Base-by-base conservation (phyloP, 805 yeast genomes). In the Candida tibetensis region DNA sequence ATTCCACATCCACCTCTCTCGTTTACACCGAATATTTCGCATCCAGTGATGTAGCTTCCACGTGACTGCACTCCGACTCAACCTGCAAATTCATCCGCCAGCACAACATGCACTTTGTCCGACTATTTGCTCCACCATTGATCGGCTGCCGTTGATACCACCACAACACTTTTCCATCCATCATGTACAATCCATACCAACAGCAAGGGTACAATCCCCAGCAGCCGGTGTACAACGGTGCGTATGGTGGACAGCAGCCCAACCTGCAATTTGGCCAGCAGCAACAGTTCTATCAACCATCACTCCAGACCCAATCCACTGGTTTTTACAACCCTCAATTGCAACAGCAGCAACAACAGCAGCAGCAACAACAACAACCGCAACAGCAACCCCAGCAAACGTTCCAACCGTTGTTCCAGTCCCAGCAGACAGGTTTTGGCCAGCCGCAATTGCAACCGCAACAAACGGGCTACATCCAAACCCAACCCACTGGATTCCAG, bases 401-500 rank as follows among this genome's bases (percentile, higher is more conserved):
- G 40, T 21, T 21, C 25, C 25, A 21, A 10, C 10, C 25, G 25
- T 7, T 10, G 33, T 46, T 49, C 32, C 62, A 51, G 34, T 45
- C 46, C 4, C 60, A 55, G 37, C 49, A 41, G 30, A 49, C 59
- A 4, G 51, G 53, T 3, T 38, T 44, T 29, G 40, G 38, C 14
- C 52, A 41, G 12, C 45, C 46, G 4, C 45, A 38, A 36, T 49
- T 32, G 39, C 64, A 58, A 32, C 53, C 68, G 4, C 69, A 64
- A 37, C 61, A 51, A 17, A 64, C 71, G 2, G 71, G 71, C 1
- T 57, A 48, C 39, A 52, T 63, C 38, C 67, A 62, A 49, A 51
- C 62, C 2, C 77, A 71, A 37, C 72, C 72, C 4, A 73, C 79
- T 2, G 79, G 78, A 2, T 72, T 74, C 45, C 25, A 21, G 25